Evolutionary conservation across 441 rosid species (phyloP), one percentile per base, ranked within the genome.

Genomic region (Macaranga tanarius): DNA sequence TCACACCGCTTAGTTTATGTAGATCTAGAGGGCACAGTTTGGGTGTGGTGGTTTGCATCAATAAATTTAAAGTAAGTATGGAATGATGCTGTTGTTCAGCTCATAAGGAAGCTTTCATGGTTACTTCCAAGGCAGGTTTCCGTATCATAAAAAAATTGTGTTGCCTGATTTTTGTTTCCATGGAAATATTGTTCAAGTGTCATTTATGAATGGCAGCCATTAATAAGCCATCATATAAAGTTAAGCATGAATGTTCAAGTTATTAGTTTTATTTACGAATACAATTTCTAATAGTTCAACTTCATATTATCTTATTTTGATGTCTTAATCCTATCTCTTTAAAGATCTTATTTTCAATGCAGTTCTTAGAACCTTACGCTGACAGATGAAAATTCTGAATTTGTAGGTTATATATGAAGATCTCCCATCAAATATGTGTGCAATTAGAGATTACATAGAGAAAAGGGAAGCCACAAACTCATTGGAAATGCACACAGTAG

Each of bases 341-440:
- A n/a, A 50, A 19, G 40, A 26, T 47, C 28, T 31, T 51, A 4
- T 62, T 47, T 23, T 57, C 34, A 12, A 17, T 25, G 25, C 16
- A 13, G 28, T 28, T 52, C 51, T 6, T 25, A 55, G 16, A 17
- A 44, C 45, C 8, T 42, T 12, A 26, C 44, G 10, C 11, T 50
- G 54, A 38, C 15, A 38, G 51, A 52, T 40, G 58, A 51, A 16
- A 6, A 48, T 69, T 70, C 61, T 75, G 20, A 64, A 60, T 68
- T 73, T 69, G 50, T 74, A 95, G 98, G 97, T 95, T 78, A 90
- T 92, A 71, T 95, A 95, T 71, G 96, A 95, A 86, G 98, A 95
- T 84, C 98, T 95, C 62, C 99, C 97, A n/a, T 92, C 99, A 70
- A 95, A 95, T 74, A 83, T 92, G 76, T 87, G 95, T 69, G 95